Base-by-base conservation (phyloP, 2,329 filamentous ascomycete species). In the Colletotrichum noveboracense region DNA sequence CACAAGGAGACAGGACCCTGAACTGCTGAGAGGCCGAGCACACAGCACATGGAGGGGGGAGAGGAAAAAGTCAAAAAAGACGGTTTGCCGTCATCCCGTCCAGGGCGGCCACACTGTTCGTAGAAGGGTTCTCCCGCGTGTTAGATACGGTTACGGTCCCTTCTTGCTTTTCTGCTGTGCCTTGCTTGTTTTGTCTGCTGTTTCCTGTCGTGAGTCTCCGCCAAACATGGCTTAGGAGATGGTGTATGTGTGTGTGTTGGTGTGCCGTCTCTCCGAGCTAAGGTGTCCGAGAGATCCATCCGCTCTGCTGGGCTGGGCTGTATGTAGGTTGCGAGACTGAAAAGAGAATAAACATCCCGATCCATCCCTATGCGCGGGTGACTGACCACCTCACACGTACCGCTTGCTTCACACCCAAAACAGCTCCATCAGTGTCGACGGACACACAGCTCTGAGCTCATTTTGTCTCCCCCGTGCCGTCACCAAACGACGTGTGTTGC, bases 201-300 rank as follows among this genome's bases (percentile, higher is more conserved):
- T 55, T 65, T 55, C 28, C 24, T 26, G 14, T 38, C 52, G n/a
- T 38, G 28, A 38, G 34, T 28, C 48, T 34, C 58, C 58, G 58
- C 66, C 71, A 65, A 70, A 74, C 26, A 28, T 56, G 56, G 66
- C 71, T 74, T 74, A 12, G 43, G 43, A 52, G n/a, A 52, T 52
- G 43, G n/a, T 21, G 43, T 24, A 61, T 30, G 6, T 7, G 10
- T 21, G n/a, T 13, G 43, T 52, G n/a, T 21, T 52, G 73, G 56
- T 58, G 73, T 75, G 73, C 73, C 73, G 73, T 60, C 56, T 60
- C 70, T 48, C 73, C 73, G 73, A 68, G 58, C 73, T 68, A 75
- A 72, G 69, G 34, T 60, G 66, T 52, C 30, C 61, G 69, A 56
- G 28, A 52, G n/a, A 52, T 52, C 43, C 43, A 64, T 69, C 73